Base-by-base conservation (phyloP, 192 early-diverging fungal genomes). In the Funneliformis geosporum region DNA sequence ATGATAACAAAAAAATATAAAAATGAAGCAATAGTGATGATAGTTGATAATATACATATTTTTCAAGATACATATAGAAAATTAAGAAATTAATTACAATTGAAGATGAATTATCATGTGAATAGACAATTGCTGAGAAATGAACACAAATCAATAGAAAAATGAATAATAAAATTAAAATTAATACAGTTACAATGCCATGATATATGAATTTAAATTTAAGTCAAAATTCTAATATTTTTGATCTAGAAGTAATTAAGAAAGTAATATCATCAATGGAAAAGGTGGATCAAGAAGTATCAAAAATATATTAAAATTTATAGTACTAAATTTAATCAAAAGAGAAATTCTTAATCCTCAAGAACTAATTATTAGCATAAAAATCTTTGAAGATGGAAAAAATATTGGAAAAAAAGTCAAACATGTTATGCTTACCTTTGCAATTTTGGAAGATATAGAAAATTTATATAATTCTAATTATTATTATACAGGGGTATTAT, bases 321-420 rank as follows among this genome's bases (percentile, higher is more conserved):
- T 12, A 33, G 28, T 64, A 7, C 61, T 25, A 64, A 12, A 7
- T 9, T 64, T 23, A 39, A 14, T 68, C 16, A 39, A 40, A 42
- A 68, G 18, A 14, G 38, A 39, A 42, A 16, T 28, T 18, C 18
- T 68, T 14, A 40, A 39, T 39, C 4, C 38, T 42, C 66, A 68
- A 68, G 6, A 40, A 4, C 14, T 11, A 39, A 33, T 33, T 42
- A 39, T 68, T 16, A 14, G 18, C 5, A 10, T 68, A 12, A 18
- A 14, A 42, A 28, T 68, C 21, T 68, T 39, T 40, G 66, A 16
- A 39, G 39, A 68, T 68, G 14, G 39, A 0, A 9, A 6, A 4
- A 68, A 68, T 18, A 39, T 68, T 21, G 66, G 66, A n/a, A 68
- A 4, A 42, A 68, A 68, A 42, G 33, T 68, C 5, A 68, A 68